Evolutionary conservation across 129 eudicot genomes (phyloP).

Genomic region (Silybum marianum): DNA sequence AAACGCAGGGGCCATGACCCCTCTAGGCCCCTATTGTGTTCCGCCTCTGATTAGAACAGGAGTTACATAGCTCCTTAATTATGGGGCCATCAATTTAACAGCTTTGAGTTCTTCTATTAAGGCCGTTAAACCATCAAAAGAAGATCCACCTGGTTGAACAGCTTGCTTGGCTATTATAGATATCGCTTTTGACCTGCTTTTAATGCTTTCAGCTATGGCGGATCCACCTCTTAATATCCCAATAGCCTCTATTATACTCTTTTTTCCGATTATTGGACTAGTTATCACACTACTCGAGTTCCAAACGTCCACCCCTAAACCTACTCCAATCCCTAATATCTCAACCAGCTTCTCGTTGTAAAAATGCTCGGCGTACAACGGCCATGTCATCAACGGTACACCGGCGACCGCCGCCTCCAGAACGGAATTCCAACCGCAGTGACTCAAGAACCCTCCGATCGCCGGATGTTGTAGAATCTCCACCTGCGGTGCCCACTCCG

Average conservation of each 20-base stretch:
- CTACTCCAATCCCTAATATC: slow-evolving; percentile 28
- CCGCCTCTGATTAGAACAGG: too few relatives aligned
- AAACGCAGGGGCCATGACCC: too few relatives aligned
- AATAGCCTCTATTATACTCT: slow-evolving; percentile 15
- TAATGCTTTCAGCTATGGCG: slow-evolving; percentile 6
- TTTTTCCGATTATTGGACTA: slow-evolving; percentile 19
- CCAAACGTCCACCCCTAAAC: slow-evolving; percentile 33
- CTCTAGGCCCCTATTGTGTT: too few relatives aligned
- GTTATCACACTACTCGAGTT: neutral
- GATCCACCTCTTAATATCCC: slow-evolving; percentile 12
- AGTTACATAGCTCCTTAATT: too few relatives aligned
- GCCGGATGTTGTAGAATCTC: too few relatives aligned
- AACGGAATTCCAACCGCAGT: slow-evolving; percentile 34
- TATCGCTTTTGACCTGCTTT: slow-evolving; percentile 12
- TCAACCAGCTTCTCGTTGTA: slow-evolving; percentile 47
- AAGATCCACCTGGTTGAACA: slow-evolving; percentile 47
- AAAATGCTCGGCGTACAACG: slow-evolving; percentile 45
- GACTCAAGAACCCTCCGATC: too few relatives aligned
- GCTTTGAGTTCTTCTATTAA: slow-evolving; percentile 32
- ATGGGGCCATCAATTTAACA: neutral
- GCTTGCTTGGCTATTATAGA: slow-evolving; percentile 21
- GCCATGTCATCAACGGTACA: slow-evolving; percentile 56
- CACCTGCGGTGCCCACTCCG: slow-evolving; percentile 28
- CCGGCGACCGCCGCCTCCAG: slow-evolving; percentile 46
- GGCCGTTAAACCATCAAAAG: slow-evolving; percentile 21